Conservation (phyloP, 2,329 filamentous ascomycete genomes). For the Cercospora beticola region DNA sequence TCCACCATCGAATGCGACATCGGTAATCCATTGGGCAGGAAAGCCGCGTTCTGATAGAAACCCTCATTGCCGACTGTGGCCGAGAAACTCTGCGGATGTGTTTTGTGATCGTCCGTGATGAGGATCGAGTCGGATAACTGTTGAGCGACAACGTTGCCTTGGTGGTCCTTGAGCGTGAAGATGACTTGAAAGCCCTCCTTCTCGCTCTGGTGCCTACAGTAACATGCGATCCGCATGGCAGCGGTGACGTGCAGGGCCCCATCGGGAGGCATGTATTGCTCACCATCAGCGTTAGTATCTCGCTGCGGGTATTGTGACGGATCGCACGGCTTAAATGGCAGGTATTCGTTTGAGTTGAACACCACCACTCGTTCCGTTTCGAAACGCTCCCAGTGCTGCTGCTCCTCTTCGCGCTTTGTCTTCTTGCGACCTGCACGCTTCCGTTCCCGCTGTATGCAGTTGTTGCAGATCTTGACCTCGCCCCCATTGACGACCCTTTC, state of each 20-base stretch:
- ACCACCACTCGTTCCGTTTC: constrained; percentile 81
- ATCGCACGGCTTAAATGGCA: constrained; percentile 70
- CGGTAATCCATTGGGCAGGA: constrained; percentile 32
- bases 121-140: constrained; percentile 84
- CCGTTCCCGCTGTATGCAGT: constrained; percentile 88
- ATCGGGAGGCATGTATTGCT: constrained; percentile 42
- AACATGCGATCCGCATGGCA: constrained; percentile 95
- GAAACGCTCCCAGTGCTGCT: constrained; percentile 79
- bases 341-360: constrained; percentile 85
- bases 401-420: constrained; percentile 87
- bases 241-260: constrained; percentile 76
- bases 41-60: constrained; percentile 31
- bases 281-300: constrained; percentile 28
- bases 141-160: constrained; percentile 76
- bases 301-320: constrained; percentile 36
- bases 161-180: constrained; percentile 85
- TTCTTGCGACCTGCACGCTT: constrained; percentile 93
- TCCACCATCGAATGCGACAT: constrained; percentile 44
- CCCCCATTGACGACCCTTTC: constrained; percentile 80
- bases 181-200: constrained; percentile 92
- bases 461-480: constrained; percentile 86
- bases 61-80: constrained; percentile 31
- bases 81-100: constrained; percentile 52
- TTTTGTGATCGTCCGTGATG: constrained; percentile 98
- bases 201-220: constrained; percentile 91